phyloP scores from a whole-genome alignment of 75 land plant genomes.

The Cunninghamia lanceolata region DNA sequence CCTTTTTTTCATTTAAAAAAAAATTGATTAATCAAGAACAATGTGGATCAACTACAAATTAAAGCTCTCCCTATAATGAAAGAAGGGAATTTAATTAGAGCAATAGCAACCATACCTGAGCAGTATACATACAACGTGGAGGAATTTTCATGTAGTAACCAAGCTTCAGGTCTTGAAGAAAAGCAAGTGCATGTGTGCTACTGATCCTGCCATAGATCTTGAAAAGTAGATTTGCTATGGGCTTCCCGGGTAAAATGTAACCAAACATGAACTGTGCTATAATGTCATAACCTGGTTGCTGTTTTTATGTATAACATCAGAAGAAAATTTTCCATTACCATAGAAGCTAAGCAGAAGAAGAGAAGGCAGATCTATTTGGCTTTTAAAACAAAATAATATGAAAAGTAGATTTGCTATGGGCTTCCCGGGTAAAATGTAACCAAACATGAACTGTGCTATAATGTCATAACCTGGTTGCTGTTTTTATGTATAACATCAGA shows the following conservation, averaged over 20 bases:
- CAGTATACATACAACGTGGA: slow-evolving; percentile 90
- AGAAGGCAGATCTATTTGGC: no score
- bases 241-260: slow-evolving; percentile 75
- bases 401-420: no score
- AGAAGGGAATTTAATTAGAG: neutral
- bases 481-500: no score
- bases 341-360: neutral
- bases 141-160: slow-evolving; percentile 97
- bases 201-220: slow-evolving; percentile 94
- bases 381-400: no score
- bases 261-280: slow-evolving; percentile 92
- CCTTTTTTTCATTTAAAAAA: neutral
- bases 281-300: slow-evolving; percentile 94
- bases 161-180: slow-evolving; percentile 82
- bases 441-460: no score
- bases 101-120: slow-evolving; percentile 53
- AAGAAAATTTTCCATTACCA: neutral
- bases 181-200: slow-evolving; percentile 80
- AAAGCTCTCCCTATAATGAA: neutral
- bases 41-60: neutral
- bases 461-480: no score
- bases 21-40: neutral
- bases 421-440: no score
- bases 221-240: slow-evolving; percentile 87
- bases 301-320: slow-evolving; percentile 11